Evolutionary conservation across 1,139 yeast species (phyloP), one percentile per base, ranked within the genome.

Genomic region (Meyerozyma carpophila): DNA sequence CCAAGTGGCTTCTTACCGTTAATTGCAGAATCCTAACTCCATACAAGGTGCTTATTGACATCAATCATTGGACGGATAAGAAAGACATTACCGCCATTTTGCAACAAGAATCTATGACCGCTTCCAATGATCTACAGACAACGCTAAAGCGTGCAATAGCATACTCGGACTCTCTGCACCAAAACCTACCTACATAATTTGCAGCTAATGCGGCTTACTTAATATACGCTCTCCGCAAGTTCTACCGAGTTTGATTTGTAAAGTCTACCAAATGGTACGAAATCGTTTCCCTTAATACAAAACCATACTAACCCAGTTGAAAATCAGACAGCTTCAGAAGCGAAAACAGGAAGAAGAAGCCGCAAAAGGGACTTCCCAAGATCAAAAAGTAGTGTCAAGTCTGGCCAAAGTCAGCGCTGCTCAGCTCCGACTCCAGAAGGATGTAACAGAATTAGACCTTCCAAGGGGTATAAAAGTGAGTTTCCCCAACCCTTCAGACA

Each of bases 371-470:
- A 47, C 49, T 8, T 43, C 52, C 34, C 44, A 49, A n/a, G 47
- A 37, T 34, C 20, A 43, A 7, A 41, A 39, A 13, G 41, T 45
- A 14, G 36, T 46, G 41, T 37, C 48, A 37, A 43, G 37, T 26
- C 24, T 44, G 26, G 44, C 56, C 38, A 68, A 63, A 48, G 70
- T 68, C 13, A 62, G 73, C 8, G 73, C 84, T 1, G 81, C 85
- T 0, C 81, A 78, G 51, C 65, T 78, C 32, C 61, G 86, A 46
- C 61, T 76, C 51, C 76, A 79, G 61, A 70, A 79, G 51, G 95
- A 88, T 57, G 62, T 88, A 36, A 75, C 84, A 7, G 88, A 83
- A 57, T 67, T 88, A 40, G 82, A 82, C 44, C 66, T 86, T 41
- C 94, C 95, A 10, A 61, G 74, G 24, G 80, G 83, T 8, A 83